Base-by-base conservation (phyloP, 768 basidiomycete species). In the Suillus discolor region DNA sequence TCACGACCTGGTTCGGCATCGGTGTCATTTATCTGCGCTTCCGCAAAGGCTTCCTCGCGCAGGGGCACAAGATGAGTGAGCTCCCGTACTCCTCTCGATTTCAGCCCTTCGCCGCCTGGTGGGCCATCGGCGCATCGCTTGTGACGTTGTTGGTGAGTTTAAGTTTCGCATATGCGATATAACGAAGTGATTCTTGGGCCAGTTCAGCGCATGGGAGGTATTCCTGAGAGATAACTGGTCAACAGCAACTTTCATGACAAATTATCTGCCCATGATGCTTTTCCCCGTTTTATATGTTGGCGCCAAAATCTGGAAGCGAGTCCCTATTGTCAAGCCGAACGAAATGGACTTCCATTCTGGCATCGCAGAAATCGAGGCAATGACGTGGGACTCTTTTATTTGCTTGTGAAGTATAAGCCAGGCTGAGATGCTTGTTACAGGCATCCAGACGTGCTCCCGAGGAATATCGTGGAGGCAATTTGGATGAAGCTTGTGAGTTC, bases 201-300 rank as follows among this genome's bases (percentile, higher is more conserved):
- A 80, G 78, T 79, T 82, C 63, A 78, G 77, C 65, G 81, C 77
- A 0, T 83, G 78, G 77, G 63, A 69, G 28, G 80, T 82, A n/a
- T 82, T 83, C 71, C 68, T 83, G 28, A 71, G 68, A n/a, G 78
- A 73, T 5, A 69, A 73, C 61, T 83, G 82, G 82, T 70, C 68
- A 53, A 69, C 74, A 11, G 77, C 73, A 36, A 77, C 74, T 0
- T 83, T 83, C 67, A 74, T 83, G 28, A 83, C 82, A 5, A 74
- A 79, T 71, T 83, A 83, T 64, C 47, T 81, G 38, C 79, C 82
- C 13, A 67, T 83, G 65, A 69, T 71, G 44, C 69, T 83, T 60
- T 84, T 87, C 79, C 84, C 84, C 18, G 47, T 84, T 49, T 67
- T 87, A 13, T 87, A 81, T 72, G 2, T 81, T 18, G 73, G 62